Conservation (phyloP, 768 basidiomycete genomes). For the Calocera viscosa region DNA sequence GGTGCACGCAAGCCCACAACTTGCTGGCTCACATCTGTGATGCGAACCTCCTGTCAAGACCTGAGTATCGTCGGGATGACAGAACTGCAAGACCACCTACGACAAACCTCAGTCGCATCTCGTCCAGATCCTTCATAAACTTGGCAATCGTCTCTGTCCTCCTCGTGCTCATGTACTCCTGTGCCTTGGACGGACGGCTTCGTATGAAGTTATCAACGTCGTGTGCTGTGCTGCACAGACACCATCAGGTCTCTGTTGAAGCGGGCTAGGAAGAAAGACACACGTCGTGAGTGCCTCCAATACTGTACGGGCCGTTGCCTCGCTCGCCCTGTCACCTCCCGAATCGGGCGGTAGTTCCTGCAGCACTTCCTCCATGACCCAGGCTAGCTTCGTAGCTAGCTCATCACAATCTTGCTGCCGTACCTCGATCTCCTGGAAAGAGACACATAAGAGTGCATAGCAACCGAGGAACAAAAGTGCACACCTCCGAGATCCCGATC, state of each 20-base stretch:
- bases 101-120: neutral
- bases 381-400: neutral
- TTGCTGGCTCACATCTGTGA: neutral
- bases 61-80: neutral
- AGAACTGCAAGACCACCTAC: neutral
- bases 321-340: neutral
- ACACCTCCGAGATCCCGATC: neutral
- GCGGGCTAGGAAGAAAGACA: neutral
- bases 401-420: neutral
- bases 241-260: no score
- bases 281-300: neutral
- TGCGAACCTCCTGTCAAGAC: neutral
- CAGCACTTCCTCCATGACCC: neutral
- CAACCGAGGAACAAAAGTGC: neutral
- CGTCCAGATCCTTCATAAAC: neutral
- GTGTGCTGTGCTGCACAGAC: neutral
- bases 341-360: neutral
- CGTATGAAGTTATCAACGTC: neutral
- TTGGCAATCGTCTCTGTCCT: neutral
- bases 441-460: neutral
- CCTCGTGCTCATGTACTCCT: neutral
- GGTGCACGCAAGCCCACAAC: no score
- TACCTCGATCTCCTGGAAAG: neutral
- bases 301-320: neutral
- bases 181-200: neutral